These are phyloP conservation scores for Diddensiella transvaalensis DNA, from an alignment of 805 yeast species.

Conservation along the genomic window DNA sequence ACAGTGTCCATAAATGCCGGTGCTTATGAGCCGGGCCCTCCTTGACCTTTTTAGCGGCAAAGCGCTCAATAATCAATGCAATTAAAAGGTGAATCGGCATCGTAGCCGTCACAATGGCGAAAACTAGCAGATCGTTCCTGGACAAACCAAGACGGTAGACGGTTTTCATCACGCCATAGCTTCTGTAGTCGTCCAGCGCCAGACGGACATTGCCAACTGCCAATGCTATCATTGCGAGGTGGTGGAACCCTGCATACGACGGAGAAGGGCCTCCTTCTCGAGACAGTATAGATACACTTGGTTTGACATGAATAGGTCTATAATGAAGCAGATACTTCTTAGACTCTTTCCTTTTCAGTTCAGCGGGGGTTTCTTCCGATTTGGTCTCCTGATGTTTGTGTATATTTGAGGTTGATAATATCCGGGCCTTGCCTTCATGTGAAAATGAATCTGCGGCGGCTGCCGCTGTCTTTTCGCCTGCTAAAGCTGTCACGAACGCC, in stretches of 20 bases:
- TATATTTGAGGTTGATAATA: background rate
- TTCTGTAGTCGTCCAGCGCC: slow-evolving; percentile 36
- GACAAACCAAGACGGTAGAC: slow-evolving; percentile 32
- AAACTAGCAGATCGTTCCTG: slow-evolving; percentile 30
- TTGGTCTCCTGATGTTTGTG: background rate
- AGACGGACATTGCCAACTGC: slow-evolving; percentile 40
- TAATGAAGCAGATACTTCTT: slow-evolving; percentile 11
- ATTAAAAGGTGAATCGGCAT: slow-evolving; percentile 37
- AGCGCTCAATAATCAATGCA: slow-evolving; percentile 36
- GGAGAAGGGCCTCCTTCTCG: slow-evolving; percentile 13
- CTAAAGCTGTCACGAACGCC: background rate
- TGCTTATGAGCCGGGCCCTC: slow-evolving; percentile 16
- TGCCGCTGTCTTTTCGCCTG: background rate
- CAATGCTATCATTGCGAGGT: slow-evolving; percentile 38
- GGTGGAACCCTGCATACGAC: slow-evolving; percentile 39
- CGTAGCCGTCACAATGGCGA: slow-evolving; percentile 26
- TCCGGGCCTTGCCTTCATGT: background rate
- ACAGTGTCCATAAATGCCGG: slow-evolving; percentile 31
- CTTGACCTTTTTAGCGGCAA: slow-evolving; percentile 25
- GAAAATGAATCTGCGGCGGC: background rate
- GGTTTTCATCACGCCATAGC: slow-evolving; percentile 35
- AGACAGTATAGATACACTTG: slow-evolving; percentile 17
- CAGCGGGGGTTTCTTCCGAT: background rate
- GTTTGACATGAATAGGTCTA: slow-evolving; percentile 16
- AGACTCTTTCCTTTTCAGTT: background rate